These are phyloP conservation scores for Aureobasidium sp. DNA, from an alignment of 2,329 filamentous ascomycete species.

Conservation along the genomic window DNA sequence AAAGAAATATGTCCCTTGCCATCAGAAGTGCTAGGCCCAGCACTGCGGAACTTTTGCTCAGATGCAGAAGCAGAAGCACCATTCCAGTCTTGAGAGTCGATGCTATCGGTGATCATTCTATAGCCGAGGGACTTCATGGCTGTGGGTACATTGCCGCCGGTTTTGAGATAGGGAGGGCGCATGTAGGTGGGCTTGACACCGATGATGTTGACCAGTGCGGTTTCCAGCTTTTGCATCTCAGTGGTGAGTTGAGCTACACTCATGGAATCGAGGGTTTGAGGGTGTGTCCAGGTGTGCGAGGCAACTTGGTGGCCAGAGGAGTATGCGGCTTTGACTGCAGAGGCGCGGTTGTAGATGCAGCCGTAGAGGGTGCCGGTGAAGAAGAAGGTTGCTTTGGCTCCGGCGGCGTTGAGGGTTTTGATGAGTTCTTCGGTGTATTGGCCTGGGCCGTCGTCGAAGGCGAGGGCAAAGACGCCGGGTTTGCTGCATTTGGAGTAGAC, in stretches of 20 bases:
- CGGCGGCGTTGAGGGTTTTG: conserved; percentile 51
- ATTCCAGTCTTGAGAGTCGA: conserved; percentile 10
- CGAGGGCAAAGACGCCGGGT: conserved; percentile 59
- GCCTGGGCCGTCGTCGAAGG: conserved; percentile 80
- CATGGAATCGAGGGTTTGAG: neutral
- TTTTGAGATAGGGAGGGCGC: conserved; percentile 10
- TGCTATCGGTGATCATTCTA: conserved; percentile 7
- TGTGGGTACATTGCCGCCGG: conserved; percentile 2
- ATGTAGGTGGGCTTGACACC: conserved; percentile 10
- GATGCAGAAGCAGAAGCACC: neutral
- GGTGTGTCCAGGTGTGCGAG: conserved; percentile 9
- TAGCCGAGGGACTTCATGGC: conserved; percentile 8
- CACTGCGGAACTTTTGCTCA: neutral
- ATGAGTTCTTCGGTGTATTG: conserved; percentile 62
- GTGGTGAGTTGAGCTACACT: neutral
- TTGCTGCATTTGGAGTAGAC: conserved; percentile 7
- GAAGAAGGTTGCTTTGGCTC: conserved; percentile 76
- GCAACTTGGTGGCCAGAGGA: conserved; percentile 7
- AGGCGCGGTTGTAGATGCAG: conserved; percentile 1
- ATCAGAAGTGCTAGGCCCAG: neutral
- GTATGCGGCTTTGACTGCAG: conserved; percentile 1
- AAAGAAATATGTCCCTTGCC: conserved; percentile 2
- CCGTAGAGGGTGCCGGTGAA: conserved; percentile 54
- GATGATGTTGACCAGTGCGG: conserved; percentile 7
- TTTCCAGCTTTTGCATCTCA: conserved; percentile 8